Evolutionary conservation across 2,329 filamentous ascomycete genomes (phyloP).

Genomic region (Pseudogymnoascus pannorum): DNA sequence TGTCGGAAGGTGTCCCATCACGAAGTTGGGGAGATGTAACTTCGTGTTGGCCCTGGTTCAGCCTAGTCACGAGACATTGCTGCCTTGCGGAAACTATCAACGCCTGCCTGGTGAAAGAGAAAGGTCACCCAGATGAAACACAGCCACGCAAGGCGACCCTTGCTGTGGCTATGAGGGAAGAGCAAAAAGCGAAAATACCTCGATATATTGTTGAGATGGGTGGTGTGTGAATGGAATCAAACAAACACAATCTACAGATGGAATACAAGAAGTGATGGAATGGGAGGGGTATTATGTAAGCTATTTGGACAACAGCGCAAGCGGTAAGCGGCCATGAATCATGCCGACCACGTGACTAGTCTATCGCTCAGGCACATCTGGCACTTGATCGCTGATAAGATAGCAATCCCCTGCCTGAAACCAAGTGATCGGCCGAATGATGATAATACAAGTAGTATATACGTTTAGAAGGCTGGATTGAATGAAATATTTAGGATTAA

Average conservation of each 20-base stretch:
- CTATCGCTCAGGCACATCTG: neutral
- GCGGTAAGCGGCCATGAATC: neutral
- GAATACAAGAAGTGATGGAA: neutral
- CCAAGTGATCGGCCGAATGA: neutral
- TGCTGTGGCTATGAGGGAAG: neutral
- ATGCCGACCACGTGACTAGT: neutral
- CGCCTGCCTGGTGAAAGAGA: neutral
- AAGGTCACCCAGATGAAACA: neutral
- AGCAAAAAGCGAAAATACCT: slow-evolving; percentile 5
- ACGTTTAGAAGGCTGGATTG: neutral
- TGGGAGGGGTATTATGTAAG: neutral
- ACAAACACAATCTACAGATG: neutral
- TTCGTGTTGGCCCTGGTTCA: neutral
- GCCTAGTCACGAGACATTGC: slow-evolving; percentile 6
- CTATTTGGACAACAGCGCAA: neutral
- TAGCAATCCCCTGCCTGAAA: slow-evolving; percentile 3
- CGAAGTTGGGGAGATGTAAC: neutral
- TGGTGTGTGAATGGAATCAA: slow-evolving; percentile 6
- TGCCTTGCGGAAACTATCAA: neutral
- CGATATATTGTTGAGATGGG: neutral
- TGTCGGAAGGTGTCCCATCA: neutral
- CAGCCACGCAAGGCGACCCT: neutral
- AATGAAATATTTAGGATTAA: neutral
- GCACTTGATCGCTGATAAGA: slow-evolving; percentile 1
- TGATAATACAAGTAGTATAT: neutral